phyloP scores from a whole-genome alignment of 1,139 yeast species.

The Taphrina populina region DNA sequence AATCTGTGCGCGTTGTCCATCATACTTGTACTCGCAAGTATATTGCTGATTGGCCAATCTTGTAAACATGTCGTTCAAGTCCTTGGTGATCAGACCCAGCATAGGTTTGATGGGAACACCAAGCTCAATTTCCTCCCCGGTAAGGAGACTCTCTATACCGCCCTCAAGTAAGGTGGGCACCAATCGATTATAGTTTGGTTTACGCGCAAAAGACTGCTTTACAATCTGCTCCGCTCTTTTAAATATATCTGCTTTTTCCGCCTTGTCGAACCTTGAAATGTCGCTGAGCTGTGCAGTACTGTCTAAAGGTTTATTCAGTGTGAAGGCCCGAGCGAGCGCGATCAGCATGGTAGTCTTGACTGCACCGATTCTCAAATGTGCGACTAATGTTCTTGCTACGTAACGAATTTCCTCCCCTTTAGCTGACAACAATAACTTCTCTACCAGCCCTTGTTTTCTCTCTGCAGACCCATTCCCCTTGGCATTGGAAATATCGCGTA shows the following conservation, averaged over 20 bases:
- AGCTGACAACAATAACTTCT: conserved; percentile 80
- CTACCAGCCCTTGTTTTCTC: conserved; percentile 69
- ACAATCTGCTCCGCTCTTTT: conserved; percentile 60
- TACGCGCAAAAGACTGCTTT: conserved; percentile 44
- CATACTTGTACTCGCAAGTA: conserved; percentile 94
- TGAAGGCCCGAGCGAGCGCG: conserved; percentile 79
- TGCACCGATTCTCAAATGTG: conserved; percentile 85
- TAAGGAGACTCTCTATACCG: conserved; percentile 61
- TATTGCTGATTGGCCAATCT: conserved; percentile 68
- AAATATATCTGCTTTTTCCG: conserved; percentile 77
- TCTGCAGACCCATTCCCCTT: conserved; percentile 37
- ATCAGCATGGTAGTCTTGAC: conserved; percentile 89
- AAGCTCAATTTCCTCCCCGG: conserved; percentile 37
- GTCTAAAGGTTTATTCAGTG: conserved; percentile 54
- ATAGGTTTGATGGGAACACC: conserved; percentile 94
- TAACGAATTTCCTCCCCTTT: conserved; percentile 87
- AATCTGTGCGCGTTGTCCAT: conserved; percentile 96
- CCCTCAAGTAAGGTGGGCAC: conserved; percentile 62
- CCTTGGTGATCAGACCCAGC: conserved; percentile 96
- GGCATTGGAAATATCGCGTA: conserved; percentile 39
- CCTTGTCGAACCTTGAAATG: conserved; percentile 40
- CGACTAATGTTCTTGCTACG: conserved; percentile 83
- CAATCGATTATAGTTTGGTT: conserved; percentile 85
- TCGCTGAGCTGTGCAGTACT: conserved; percentile 36
- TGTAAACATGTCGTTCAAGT: conserved; percentile 83